phyloP scores from a whole-genome alignment of 2,329 filamentous ascomycete species.

The Westerdykella ornata region DNA sequence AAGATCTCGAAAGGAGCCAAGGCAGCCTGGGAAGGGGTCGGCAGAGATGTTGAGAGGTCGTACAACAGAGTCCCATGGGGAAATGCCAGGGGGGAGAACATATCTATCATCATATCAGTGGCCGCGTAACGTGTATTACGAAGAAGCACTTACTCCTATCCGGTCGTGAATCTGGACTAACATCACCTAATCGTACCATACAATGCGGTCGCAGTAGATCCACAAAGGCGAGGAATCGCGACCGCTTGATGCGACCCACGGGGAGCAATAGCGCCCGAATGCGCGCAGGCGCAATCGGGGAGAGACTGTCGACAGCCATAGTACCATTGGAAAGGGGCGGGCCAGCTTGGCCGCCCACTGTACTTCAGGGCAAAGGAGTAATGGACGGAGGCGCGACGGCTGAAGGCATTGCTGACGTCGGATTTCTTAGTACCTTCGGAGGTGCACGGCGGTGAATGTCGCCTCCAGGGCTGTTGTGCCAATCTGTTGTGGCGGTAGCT shows the following conservation, averaged over 20 bases:
- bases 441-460: too few species aligned
- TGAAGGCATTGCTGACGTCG: too few species aligned
- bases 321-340: constrained; percentile 43
- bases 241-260: constrained; percentile 75
- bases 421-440: too few species aligned
- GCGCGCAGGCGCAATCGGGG: constrained; percentile 85
- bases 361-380: too few species aligned
- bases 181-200: constrained; percentile 76
- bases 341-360: too few species aligned
- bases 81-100: constrained; percentile 88
- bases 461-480: too few species aligned
- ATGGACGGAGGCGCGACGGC: too few species aligned
- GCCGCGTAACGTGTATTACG: constrained; percentile 14
- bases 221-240: constrained; percentile 72
- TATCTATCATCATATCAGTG: constrained; percentile 53
- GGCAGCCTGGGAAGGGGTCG: constrained; percentile 70
- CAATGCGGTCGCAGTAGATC: constrained; percentile 70
- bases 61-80: constrained; percentile 81
- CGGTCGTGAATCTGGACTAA: constrained; percentile 75
- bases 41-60: constrained; percentile 73
- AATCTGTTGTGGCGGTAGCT: too few species aligned
- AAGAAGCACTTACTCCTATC: constrained; percentile 64
- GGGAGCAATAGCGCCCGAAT: constrained; percentile 83
- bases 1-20: constrained; percentile 86
- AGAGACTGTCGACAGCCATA: constrained; percentile 84